Evolutionary conservation across 768 basidiomycete species (phyloP).

Genomic region (Cyclocybe cylindracea): DNA sequence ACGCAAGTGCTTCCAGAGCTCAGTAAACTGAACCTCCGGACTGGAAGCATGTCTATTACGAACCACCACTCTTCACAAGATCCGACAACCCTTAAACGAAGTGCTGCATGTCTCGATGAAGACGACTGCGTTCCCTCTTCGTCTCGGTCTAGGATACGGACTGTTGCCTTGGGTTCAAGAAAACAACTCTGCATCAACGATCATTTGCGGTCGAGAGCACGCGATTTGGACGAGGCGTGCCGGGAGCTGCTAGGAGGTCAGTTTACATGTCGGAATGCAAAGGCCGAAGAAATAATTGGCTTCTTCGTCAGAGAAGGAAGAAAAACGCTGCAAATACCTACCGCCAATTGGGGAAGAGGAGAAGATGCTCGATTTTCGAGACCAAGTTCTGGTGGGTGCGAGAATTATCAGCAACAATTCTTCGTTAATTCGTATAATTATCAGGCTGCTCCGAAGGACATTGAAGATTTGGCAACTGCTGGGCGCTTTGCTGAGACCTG

Average conservation of each 20-base stretch:
- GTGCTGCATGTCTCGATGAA: slow-evolving; percentile 15
- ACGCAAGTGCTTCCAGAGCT: slow-evolving; percentile 89
- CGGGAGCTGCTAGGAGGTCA: slow-evolving; percentile 76
- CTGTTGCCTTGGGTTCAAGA: slow-evolving; percentile 87
- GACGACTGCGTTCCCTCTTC: slow-evolving; percentile 24
- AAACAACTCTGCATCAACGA: slow-evolving; percentile 95
- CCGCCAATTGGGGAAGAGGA: slow-evolving; percentile 70
- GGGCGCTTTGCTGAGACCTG: slow-evolving; percentile 75
- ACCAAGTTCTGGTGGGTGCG: slow-evolving; percentile 76
- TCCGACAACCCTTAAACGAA: slow-evolving; percentile 24
- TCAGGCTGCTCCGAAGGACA: slow-evolving; percentile 88
- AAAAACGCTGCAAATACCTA: slow-evolving; percentile 74
- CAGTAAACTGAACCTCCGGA: slow-evolving; percentile 58
- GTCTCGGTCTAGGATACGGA: slow-evolving; percentile 40
- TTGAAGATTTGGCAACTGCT: slow-evolving; percentile 82
- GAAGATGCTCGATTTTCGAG: slow-evolving; percentile 79
- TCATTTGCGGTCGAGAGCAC: slow-evolving; percentile 56
- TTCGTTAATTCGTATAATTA: neutral
- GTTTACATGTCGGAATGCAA: slow-evolving; percentile 5
- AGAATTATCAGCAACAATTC: neutral
- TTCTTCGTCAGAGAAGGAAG: slow-evolving; percentile 51
- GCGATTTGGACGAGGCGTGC: slow-evolving; percentile 87
- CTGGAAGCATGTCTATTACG: slow-evolving; percentile 22
- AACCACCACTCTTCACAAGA: slow-evolving; percentile 20
- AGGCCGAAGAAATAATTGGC: neutral